These are phyloP conservation scores for Dipteronia dyeriana DNA, from an alignment of 345 rosid species.

Conservation along the genomic window DNA sequence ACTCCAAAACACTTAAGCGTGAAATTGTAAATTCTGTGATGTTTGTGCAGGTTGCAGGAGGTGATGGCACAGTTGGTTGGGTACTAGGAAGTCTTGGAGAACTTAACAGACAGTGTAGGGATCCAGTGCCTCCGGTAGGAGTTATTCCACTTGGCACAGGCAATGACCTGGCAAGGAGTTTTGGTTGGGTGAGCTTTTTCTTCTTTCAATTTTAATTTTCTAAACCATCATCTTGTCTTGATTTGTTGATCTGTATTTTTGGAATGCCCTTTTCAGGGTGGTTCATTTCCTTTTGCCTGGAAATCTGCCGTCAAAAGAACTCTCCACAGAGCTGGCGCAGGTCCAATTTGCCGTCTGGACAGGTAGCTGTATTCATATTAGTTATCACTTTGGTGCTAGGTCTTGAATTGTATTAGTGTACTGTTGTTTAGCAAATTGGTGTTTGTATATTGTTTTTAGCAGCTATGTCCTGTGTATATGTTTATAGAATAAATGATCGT, in stretches of 20 bases:
- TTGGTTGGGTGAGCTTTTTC: conserved; percentile 80
- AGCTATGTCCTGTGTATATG: not conserved
- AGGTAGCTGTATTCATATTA: conserved; percentile 42
- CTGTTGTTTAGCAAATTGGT: not conserved
- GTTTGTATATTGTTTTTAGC: not conserved
- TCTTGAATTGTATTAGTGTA: not conserved
- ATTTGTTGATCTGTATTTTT: conserved; percentile 23
- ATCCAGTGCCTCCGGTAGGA: conserved; percentile 85
- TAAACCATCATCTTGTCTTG: conserved; percentile 15
- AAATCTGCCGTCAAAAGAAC: conserved; percentile 83
- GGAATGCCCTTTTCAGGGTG: conserved; percentile 63
- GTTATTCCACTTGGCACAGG: conserved; percentile 96
- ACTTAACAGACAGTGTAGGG: conserved; percentile 51
- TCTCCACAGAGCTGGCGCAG: conserved; percentile 58
- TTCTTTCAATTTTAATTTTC: conserved; percentile 18
- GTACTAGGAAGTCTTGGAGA: conserved; percentile 82
- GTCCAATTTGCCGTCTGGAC: conserved; percentile 71
- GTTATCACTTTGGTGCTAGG: not conserved
- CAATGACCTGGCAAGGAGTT: conserved; percentile 90
- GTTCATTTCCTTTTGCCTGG: conserved; percentile 95
- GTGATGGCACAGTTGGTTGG: conserved; percentile 99
- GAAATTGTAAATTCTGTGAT: conserved; percentile 22
- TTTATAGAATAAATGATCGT: not conserved
- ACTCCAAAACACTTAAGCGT: not conserved
- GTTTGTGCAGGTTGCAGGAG: conserved; percentile 89